Evolutionary conservation across 208 protist genomes (phyloP), one percentile per base, ranked within the genome.

Genomic region (Wallacemonas sp.): DNA sequence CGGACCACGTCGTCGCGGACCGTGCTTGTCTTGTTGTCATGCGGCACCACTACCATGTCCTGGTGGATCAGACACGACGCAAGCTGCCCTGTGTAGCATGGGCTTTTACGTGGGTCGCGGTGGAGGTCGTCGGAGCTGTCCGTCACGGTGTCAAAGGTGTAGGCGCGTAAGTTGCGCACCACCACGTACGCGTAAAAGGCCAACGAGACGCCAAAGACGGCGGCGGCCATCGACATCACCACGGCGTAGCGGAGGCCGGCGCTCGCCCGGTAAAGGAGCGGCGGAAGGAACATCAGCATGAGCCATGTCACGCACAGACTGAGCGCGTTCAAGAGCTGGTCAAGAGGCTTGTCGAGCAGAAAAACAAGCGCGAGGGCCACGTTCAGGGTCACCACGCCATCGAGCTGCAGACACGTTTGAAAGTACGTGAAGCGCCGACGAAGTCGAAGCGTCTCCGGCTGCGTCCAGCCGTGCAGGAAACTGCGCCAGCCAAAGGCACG

Each of bases 401-500:
- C 87, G 8, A 89, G 70, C 67, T 89, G 77, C 38, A 84, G 55
- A 48, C 79, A 82, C 7, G 87, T 80, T 33, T 81, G 76, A 57
- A 87, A 59, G 33, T 61, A 65, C 26, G 72, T 83, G 44, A 79
- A 52, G 2, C 77, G 57, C 12, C 66, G 64, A 5, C 65, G 82
- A 38, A 76, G 67, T 10, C 22, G 48, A 7, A 85, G 55, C 0
- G 75, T 29, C 18, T 22, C 44, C 33, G 61, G 67, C 12, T 72
- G 73, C 3, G 76, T 85, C 55, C 87, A 86, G 61, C 86, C 86
- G 48, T 83, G 76, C 49, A 71, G 61, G 70, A 84, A 92, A 2
- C 61, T 70, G 23, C 75, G 70, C 79, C 82, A 87, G 8, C 79
- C 82, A 72, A 92, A 92, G 8, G 65, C 69, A 12, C 63, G 74